Conservation (phyloP, 371 early-diverging fungal species). For the Globomyces sp. region DNA sequence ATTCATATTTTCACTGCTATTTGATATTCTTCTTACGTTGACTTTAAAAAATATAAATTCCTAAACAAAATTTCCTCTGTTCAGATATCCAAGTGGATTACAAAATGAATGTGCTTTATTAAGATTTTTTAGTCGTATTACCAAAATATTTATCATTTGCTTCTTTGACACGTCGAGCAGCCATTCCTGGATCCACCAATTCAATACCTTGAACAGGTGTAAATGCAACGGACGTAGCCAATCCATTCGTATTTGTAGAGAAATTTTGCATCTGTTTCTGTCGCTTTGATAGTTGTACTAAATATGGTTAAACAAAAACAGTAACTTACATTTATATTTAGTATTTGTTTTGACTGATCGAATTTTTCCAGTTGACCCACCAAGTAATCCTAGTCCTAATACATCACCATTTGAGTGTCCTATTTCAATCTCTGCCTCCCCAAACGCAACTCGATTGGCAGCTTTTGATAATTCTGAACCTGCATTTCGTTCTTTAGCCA, state of each 20-base stretch:
- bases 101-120: constrained; percentile 6
- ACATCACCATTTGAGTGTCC: constrained; percentile 72
- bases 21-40: too few relatives aligned
- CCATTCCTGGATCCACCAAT: constrained; percentile 81
- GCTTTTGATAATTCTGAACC: constrained; percentile 87
- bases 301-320: constrained; percentile 21
- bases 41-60: too few relatives aligned
- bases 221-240: constrained; percentile 88
- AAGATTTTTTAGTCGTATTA: constrained; percentile 9
- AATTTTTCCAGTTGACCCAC: constrained; percentile 69
- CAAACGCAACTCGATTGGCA: constrained; percentile 89
- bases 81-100: neutral
- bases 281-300: constrained; percentile 30
- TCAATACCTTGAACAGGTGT: constrained; percentile 97
- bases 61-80: too few relatives aligned
- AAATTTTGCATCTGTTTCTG: constrained; percentile 34
- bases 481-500: constrained; percentile 79
- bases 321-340: neutral
- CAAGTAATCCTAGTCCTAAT: constrained; percentile 87
- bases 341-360: neutral
- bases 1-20: too few relatives aligned
- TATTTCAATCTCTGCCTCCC: constrained; percentile 86
- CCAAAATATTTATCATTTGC: constrained; percentile 78
- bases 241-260: constrained; percentile 48
- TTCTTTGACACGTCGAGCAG: constrained; percentile 59